Evolutionary conservation across 106 monocot species (phyloP).

Genomic region (Allium cepa): DNA sequence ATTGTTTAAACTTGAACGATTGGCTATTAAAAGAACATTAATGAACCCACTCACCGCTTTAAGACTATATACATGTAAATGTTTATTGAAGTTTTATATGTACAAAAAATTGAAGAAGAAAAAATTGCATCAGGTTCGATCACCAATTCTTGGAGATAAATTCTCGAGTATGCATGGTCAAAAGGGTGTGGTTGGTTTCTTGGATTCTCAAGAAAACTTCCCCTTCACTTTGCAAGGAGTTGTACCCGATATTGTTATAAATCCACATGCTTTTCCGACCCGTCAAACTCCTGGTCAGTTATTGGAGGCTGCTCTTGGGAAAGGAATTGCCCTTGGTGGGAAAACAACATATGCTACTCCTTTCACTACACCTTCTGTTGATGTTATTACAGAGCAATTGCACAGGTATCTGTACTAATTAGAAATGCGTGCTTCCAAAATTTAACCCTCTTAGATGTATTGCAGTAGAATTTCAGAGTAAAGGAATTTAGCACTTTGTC

Average conservation of each 20-base stretch:
- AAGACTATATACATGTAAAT: neutral
- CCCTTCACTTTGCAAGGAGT: conserved; percentile 81
- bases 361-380: conserved; percentile 80
- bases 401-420: conserved; percentile 40
- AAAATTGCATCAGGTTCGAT: conserved; percentile 48
- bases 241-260: conserved; percentile 96
- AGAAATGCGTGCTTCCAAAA: no score
- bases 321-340: conserved; percentile 69
- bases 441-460: no score
- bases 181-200: conserved; percentile 90
- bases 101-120: neutral
- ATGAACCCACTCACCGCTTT: neutral
- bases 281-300: conserved; percentile 96
- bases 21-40: neutral
- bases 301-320: conserved; percentile 88
- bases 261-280: conserved; percentile 94
- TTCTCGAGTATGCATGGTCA: conserved; percentile 99
- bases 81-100: neutral
- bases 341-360: conserved; percentile 66
- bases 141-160: conserved; percentile 79
- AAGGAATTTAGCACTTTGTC: neutral
- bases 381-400: conserved; percentile 73
- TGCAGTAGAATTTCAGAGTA: neutral
- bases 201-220: conserved; percentile 95
- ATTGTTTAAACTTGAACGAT: neutral